A percentile compares a stretch with the other conserved stretches of the same genome.
Evolutionary conservation across 1,284 basidiomycete species (phyloP).

Genomic region (Tylopilus microsporus): DNA sequence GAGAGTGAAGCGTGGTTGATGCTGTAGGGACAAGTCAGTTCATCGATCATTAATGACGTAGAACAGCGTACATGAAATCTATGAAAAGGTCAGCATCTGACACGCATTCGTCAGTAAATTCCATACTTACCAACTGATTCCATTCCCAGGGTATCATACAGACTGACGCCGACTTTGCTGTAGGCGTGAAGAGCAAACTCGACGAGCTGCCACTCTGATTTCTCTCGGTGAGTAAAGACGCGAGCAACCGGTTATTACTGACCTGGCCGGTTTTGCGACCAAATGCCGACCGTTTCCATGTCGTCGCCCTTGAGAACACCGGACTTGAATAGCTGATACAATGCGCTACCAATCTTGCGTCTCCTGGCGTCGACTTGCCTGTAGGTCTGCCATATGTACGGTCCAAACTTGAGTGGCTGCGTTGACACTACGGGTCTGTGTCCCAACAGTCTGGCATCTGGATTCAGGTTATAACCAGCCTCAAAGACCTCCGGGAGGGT

Average conservation of each 20-base stretch:
- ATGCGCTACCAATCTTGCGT: conserved; percentile 66
- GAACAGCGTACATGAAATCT: conserved; percentile 67
- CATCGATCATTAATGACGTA: neutral
- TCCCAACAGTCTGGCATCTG: conserved; percentile 58
- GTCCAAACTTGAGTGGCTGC: conserved; percentile 65
- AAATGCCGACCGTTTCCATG: conserved; percentile 68
- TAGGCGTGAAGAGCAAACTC: conserved; percentile 80
- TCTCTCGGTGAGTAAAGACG: conserved; percentile 1
- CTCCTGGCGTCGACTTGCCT: conserved; percentile 66
- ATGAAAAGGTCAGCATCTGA: conserved; percentile 9
- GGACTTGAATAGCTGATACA: conserved; percentile 61
- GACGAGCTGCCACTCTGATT: conserved; percentile 84
- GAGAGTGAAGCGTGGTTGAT: conserved; percentile 81
- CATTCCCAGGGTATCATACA: conserved; percentile 90
- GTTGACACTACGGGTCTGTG: conserved; percentile 61
- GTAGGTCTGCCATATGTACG: conserved; percentile 76
- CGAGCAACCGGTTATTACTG: conserved; percentile 17
- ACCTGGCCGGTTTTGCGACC: conserved; percentile 76
- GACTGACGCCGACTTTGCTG: conserved; percentile 74
- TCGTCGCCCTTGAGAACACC: conserved; percentile 60
- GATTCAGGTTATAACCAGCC: conserved; percentile 47
- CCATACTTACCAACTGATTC: conserved; percentile 65
- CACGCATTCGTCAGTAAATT: neutral
- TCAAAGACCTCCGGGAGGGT: conserved; percentile 63
- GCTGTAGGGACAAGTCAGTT: conserved; percentile 39